Percentiles rank a stretch among this genome's conserved stretches.
phyloP scores from a whole-genome alignment of 345 rosid genomes.

The Citrus hindsii region DNA sequence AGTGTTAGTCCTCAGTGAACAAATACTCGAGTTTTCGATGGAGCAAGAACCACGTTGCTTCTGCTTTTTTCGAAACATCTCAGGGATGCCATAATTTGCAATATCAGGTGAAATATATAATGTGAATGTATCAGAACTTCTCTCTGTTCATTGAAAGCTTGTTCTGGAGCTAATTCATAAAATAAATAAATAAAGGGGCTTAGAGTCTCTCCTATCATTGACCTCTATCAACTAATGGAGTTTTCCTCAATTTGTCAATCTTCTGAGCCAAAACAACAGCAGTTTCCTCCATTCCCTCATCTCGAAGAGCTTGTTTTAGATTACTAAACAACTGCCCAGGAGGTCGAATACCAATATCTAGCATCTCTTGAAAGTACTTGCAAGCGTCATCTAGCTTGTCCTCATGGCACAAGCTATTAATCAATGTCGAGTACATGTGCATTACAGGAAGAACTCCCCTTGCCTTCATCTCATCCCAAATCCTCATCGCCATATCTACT shows the following conservation, averaged over 20 bases:
- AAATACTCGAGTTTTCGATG: neutral
- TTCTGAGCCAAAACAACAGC: conserved; percentile 40
- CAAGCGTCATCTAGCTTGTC: conserved; percentile 71
- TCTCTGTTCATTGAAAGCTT: neutral
- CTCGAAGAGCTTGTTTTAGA: conserved; percentile 68
- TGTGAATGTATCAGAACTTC: neutral
- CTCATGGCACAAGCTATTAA: conserved; percentile 54
- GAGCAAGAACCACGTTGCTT: neutral
- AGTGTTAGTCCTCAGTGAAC: neutral
- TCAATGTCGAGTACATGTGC: conserved; percentile 81
- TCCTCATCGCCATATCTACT: conserved; percentile 57
- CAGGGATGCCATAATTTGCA: neutral
- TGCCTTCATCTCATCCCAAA: conserved; percentile 78
- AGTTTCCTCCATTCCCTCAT: conserved; percentile 52
- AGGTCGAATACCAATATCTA: conserved; percentile 82
- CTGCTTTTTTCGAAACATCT: neutral
- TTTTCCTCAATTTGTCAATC: conserved; percentile 65
- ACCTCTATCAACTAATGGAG: conserved; percentile 39
- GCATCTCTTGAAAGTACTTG: conserved; percentile 76
- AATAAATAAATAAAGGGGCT: neutral
- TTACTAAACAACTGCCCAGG: conserved; percentile 68
- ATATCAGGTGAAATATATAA: neutral
- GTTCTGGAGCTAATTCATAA: neutral
- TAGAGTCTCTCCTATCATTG: neutral
- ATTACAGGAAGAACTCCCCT: conserved; percentile 76